These are phyloP conservation scores for Phytopythium chamaehyphon DNA, from an alignment of 352 stramenopile species.

Conservation along the genomic window DNA sequence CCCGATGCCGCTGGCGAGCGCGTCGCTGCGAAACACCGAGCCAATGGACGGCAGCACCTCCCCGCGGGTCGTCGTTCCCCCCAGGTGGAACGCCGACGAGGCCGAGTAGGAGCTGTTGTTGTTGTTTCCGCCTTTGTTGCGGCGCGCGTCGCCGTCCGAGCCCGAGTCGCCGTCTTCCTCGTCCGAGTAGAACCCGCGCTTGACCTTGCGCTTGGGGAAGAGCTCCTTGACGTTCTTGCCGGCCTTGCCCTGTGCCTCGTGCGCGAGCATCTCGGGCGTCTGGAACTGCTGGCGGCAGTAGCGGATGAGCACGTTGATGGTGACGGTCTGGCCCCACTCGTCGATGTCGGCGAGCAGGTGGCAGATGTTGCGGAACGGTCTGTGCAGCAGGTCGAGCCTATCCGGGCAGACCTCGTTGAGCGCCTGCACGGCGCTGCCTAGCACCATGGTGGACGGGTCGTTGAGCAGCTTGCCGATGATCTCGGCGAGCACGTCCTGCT, in stretches of 20 bases:
- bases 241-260: conserved; percentile 16
- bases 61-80: conserved; percentile 18
- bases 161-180: conserved; percentile 89
- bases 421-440: conserved; percentile 93
- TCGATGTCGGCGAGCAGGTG: conserved; percentile 98
- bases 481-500: conserved; percentile 89
- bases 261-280: conserved; percentile 57
- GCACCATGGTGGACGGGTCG: conserved; percentile 96
- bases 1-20: conserved; percentile 60
- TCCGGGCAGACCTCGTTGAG: conserved; percentile 96
- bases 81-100: conserved; percentile 44
- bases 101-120: conserved; percentile 20
- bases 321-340: conserved; percentile 98
- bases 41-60: conserved; percentile 59
- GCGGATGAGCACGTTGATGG: conserved; percentile 91
- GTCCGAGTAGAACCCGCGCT: conserved; percentile 96
- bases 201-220: conserved; percentile 69
- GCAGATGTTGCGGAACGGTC: conserved; percentile 96
- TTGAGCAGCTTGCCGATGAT: conserved; percentile 94
- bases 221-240: conserved; percentile 47
- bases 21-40: conserved; percentile 73
- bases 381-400: conserved; percentile 93
- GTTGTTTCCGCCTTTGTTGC: conserved; percentile 16
- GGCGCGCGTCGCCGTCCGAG: conserved; percentile 42
- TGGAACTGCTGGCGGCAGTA: conserved; percentile 97